Conservation (phyloP, 2,329 filamentous ascomycete genomes). For the Aureobasidium musti region DNA sequence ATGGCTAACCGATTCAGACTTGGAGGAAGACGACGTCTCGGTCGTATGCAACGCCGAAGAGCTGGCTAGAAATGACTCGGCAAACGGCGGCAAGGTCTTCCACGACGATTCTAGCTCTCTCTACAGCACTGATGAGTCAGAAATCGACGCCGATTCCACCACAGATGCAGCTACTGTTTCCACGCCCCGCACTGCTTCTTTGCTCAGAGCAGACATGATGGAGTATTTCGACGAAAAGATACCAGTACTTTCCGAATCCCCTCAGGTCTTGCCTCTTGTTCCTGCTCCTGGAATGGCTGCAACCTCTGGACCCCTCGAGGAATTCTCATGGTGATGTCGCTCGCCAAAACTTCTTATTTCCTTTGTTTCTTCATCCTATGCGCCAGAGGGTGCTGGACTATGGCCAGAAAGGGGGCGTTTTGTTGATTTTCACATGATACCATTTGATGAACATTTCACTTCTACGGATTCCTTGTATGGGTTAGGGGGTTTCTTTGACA, state of each 20-base stretch:
- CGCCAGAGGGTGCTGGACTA: background rate
- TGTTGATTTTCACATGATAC: constrained; percentile 20
- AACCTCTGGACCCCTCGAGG: constrained; percentile 39
- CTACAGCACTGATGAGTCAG: constrained; percentile 19
- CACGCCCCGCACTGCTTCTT: constrained; percentile 17
- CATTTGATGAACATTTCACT: constrained; percentile 22
- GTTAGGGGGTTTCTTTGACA: background rate
- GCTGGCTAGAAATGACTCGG: constrained; percentile 16
- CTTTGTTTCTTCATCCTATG: constrained; percentile 4
- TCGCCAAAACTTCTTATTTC: background rate
- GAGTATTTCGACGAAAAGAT: constrained; percentile 36
- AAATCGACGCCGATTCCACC: constrained; percentile 3
- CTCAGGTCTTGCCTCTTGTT: constrained; percentile 30
- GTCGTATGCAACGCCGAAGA: background rate
- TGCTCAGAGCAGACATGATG: constrained; percentile 21
- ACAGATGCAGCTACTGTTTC: constrained; percentile 26
- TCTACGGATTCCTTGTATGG: background rate
- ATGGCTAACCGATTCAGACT: background rate
- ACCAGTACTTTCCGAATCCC: constrained; percentile 33
- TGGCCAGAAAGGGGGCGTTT: background rate
- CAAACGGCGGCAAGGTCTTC: constrained; percentile 20
- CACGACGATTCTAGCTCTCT: constrained; percentile 22
- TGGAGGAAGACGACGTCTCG: background rate
- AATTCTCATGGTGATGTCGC: constrained; percentile 32
- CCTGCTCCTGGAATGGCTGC: constrained; percentile 39